phyloP scores from a whole-genome alignment of 2,329 filamentous ascomycete species.

The Zelopaecilomyces penicillatus region DNA sequence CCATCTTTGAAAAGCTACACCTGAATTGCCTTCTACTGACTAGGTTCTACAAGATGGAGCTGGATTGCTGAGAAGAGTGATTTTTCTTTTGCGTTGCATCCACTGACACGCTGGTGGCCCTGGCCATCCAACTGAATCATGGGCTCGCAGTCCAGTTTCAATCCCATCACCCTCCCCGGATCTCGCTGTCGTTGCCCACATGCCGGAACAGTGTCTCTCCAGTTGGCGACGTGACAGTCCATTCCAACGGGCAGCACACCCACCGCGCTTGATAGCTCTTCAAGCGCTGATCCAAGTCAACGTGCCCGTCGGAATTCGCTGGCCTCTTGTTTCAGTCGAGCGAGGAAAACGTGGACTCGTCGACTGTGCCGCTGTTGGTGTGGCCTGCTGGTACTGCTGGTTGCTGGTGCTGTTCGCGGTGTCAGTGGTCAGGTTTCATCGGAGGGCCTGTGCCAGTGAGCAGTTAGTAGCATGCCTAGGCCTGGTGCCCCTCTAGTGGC shows the following conservation, averaged over 20 bases:
- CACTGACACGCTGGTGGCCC: too few species aligned
- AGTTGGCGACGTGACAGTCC: constrained; percentile 3
- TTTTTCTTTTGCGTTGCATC: too few species aligned
- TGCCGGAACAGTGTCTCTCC: not conserved
- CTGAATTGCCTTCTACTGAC: too few species aligned
- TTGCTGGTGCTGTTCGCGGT: not conserved
- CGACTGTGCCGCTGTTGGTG: not conserved
- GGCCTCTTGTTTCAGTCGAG: constrained; percentile 5
- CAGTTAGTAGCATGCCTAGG: too few species aligned
- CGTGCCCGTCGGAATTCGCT: constrained; percentile 8
- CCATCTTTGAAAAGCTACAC: too few species aligned
- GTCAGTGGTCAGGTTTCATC: not conserved
- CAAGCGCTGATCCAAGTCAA: constrained; percentile 1
- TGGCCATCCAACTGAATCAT: too few species aligned
- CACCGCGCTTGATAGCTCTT: constrained; percentile 4
- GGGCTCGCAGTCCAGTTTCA: too few species aligned
- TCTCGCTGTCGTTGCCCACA: not conserved
- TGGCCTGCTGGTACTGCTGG: too few species aligned
- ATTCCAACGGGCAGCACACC: constrained; percentile 2
- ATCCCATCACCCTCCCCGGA: too few species aligned
- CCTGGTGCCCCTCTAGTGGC: not conserved
- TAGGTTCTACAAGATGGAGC: too few species aligned
- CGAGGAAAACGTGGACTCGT: constrained; percentile 5
- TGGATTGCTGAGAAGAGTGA: too few species aligned
- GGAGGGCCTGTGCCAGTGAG: too few species aligned